Conservation (phyloP, 2,329 filamentous ascomycete genomes). For the Sarocladiaceae sp. region DNA sequence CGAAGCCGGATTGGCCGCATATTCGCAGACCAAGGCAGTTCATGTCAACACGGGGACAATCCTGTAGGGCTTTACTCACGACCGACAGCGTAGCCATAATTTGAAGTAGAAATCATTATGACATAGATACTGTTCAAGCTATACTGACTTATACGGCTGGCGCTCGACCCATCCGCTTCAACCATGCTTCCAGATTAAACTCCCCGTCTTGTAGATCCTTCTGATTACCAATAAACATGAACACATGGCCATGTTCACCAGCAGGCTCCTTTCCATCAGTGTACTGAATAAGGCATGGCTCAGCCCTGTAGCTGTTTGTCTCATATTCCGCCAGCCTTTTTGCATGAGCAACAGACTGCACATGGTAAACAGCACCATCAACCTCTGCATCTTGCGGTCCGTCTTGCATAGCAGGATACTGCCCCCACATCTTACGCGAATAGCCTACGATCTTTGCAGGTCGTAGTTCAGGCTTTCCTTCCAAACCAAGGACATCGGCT, state of each 20-base stretch:
- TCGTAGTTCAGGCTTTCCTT: slow-evolving; percentile 5
- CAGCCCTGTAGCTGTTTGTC: slow-evolving; percentile 3
- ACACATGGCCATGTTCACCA: slow-evolving; percentile 2
- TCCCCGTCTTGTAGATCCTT: slow-evolving; percentile 9
- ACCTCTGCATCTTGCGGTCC: slow-evolving; percentile 6
- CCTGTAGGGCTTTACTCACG: too few relatives aligned
- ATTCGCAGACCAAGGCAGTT: slow-evolving; percentile 30
- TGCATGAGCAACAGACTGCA: slow-evolving; percentile 1
- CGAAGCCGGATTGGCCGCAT: slow-evolving; percentile 35
- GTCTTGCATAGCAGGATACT: slow-evolving; percentile 8
- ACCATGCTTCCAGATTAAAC: slow-evolving; percentile 4
- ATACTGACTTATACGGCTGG: not conserved
- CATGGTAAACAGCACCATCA: slow-evolving; percentile 6
- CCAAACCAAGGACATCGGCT: slow-evolving; percentile 4
- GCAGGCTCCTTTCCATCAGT: slow-evolving; percentile 4
- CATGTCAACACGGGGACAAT: slow-evolving; percentile 23
- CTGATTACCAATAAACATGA: slow-evolving; percentile 9
- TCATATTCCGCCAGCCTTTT: slow-evolving; percentile 9
- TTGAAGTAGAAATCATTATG: too few relatives aligned
- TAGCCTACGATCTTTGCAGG: slow-evolving; percentile 9
- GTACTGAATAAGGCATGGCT: slow-evolving; percentile 6
- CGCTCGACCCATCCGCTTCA: not conserved
- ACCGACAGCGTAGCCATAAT: too few relatives aligned
- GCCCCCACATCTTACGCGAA: slow-evolving; percentile 9
- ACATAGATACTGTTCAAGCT: too few relatives aligned